Conservation (phyloP, 176 grass and related monocot species). For the Phoenix roebelenii region DNA sequence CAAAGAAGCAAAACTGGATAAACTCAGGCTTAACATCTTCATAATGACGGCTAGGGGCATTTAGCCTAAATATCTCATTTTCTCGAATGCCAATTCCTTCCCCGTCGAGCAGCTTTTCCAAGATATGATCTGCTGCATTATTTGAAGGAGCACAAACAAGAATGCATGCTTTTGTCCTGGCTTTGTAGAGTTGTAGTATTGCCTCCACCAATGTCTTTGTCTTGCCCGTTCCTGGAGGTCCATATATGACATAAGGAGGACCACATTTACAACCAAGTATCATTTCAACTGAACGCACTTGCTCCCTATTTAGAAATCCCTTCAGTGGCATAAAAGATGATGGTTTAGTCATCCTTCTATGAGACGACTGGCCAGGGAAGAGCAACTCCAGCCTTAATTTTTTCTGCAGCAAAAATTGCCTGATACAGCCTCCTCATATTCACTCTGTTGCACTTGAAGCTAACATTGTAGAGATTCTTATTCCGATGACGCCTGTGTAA, state of each 20-base stretch:
- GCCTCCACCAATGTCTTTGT: constrained; percentile 78
- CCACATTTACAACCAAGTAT: constrained; percentile 66
- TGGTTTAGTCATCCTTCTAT: constrained; percentile 27
- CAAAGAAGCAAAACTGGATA: constrained; percentile 80
- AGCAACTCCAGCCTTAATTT: constrained; percentile 36
- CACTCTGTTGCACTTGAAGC: constrained; percentile 84
- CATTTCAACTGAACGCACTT: constrained; percentile 57
- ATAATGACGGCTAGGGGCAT: constrained; percentile 62
- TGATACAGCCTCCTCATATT: constrained; percentile 83
- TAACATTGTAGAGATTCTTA: constrained; percentile 44
- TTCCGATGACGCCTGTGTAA: constrained; percentile 38
- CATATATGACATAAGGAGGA: constrained; percentile 74
- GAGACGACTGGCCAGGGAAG: constrained; percentile 38
- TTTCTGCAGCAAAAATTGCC: constrained; percentile 40
- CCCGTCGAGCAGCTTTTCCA: constrained; percentile 50
- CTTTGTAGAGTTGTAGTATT: constrained; percentile 64
- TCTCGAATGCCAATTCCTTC: constrained; percentile 31
- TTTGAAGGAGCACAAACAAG: constrained; percentile 90
- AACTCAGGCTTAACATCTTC: constrained; percentile 68
- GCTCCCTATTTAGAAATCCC: constrained; percentile 59
- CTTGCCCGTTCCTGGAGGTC: constrained; percentile 86
- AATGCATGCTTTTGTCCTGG: constrained; percentile 43
- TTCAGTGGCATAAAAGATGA: constrained; percentile 45
- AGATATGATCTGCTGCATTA: constrained; percentile 76
- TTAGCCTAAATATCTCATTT: constrained; percentile 75